Conservation (phyloP, 1,284 basidiomycete genomes). For the Stereum hirsutum region DNA sequence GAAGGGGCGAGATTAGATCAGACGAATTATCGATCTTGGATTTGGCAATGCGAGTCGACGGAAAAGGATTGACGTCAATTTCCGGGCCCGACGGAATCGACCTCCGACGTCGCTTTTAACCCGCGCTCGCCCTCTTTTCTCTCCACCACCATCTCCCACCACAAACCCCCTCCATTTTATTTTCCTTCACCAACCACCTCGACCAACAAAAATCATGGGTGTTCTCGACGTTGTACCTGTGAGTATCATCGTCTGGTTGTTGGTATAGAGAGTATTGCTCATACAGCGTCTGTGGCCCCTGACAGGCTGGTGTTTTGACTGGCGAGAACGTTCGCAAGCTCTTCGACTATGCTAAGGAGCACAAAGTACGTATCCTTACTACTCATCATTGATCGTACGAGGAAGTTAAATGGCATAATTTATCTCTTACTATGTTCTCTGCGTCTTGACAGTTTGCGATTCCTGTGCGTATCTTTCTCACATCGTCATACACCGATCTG, state of each 20-base stretch:
- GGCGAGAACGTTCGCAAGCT: conserved; percentile 84
- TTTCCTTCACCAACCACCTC: conserved; percentile 9
- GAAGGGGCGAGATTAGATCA: too few relatives aligned
- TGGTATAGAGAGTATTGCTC: not conserved
- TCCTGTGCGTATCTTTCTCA: conserved; percentile 47
- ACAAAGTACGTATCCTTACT: conserved; percentile 49
- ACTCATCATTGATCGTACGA: not conserved
- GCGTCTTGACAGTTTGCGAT: conserved; percentile 62
- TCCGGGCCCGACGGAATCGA: not conserved
- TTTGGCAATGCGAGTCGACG: too few relatives aligned
- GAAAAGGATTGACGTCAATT: conserved; percentile 1
- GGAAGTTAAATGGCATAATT: conserved; percentile 1
- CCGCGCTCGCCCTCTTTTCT: not conserved
- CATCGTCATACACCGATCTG: conserved; percentile 8
- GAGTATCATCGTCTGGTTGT: conserved; percentile 18
- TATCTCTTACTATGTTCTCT: not conserved
- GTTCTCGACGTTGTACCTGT: conserved; percentile 67
- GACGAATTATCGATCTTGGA: too few relatives aligned
- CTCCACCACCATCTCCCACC: conserved; percentile 4
- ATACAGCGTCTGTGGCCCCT: not conserved
- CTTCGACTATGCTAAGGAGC: conserved; percentile 79
- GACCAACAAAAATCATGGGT: too few relatives aligned
- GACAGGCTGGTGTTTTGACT: conserved; percentile 78
- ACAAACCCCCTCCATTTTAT: too few relatives aligned
- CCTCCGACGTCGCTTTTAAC: not conserved